Percentiles rank a stretch among this genome's conserved stretches.
Evolutionary conservation across 1,284 basidiomycete species (phyloP).

Genomic region (Ustilago vetiveriae): DNA sequence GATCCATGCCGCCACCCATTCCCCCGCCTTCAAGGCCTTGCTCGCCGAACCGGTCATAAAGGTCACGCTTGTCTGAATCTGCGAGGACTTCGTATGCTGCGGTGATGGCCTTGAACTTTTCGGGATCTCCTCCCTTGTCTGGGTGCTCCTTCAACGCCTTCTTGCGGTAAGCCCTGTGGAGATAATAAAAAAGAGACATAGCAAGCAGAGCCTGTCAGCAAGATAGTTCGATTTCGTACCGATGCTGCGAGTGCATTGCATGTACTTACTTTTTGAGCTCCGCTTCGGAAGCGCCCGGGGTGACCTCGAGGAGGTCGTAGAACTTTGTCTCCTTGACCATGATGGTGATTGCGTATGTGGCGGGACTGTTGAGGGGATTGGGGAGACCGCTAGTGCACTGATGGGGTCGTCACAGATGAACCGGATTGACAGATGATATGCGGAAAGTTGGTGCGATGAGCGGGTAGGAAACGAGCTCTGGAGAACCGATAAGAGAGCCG

Average conservation of each 20-base stretch:
- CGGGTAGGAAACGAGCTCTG: too few relatives aligned
- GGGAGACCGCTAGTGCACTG: too few relatives aligned
- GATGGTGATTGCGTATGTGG: conserved; percentile 9
- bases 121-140: conserved; percentile 94
- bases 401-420: too few relatives aligned
- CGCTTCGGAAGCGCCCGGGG: conserved; percentile 51
- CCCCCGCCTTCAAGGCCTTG: conserved; percentile 77
- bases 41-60: conserved; percentile 91
- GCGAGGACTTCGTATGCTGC: conserved; percentile 96
- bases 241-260: too few relatives aligned
- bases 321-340: conserved; percentile 61
- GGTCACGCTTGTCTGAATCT: conserved; percentile 77
- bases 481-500: conserved; percentile 1
- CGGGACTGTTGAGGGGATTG: too few relatives aligned
- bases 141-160: conserved; percentile 74
- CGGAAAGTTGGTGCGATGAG: too few relatives aligned
- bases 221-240: background rate
- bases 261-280: conserved; percentile 66
- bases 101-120: conserved; percentile 96
- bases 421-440: too few relatives aligned
- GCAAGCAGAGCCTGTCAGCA: too few relatives aligned
- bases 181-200: background rate
- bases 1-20: conserved; percentile 90
- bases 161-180: conserved; percentile 52
- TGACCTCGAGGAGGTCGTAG: conserved; percentile 65